phyloP scores from a whole-genome alignment of 805 yeast genomes.

The Monosporozyma aerobia region DNA sequence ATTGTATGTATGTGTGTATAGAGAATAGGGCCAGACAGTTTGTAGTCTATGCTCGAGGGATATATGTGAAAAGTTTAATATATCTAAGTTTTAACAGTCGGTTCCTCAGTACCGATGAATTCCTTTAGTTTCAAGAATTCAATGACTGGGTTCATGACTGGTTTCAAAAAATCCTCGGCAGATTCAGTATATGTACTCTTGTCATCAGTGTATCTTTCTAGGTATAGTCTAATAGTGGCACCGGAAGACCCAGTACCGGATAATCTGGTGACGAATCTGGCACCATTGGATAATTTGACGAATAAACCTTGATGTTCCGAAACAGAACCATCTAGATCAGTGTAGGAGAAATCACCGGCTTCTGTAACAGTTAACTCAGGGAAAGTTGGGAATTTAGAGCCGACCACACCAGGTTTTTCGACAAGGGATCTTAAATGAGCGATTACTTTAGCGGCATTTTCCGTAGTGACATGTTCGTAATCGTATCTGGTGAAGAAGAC shows the following conservation, averaged over 20 bases:
- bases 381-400: constrained; percentile 40
- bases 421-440: constrained; percentile 38
- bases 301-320: constrained; percentile 83
- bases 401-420: constrained; percentile 36
- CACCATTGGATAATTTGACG: constrained; percentile 72
- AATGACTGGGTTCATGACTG: constrained; percentile 56
- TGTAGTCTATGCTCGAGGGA: background rate
- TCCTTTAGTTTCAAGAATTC: constrained; percentile 63
- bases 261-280: constrained; percentile 79
- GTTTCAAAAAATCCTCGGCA: constrained; percentile 62
- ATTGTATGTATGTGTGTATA: background rate
- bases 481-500: constrained; percentile 97
- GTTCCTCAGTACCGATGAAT: constrained; percentile 71
- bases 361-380: constrained; percentile 49
- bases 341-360: constrained; percentile 85
- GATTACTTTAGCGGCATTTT: constrained; percentile 66
- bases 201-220: constrained; percentile 75
- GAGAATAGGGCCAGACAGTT: background rate
- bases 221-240: constrained; percentile 88
- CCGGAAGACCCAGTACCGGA: constrained; percentile 98
- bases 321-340: constrained; percentile 90
- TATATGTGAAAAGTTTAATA: background rate
- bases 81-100: constrained; percentile 51
- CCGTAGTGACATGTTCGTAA: constrained; percentile 72
- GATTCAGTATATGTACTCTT: constrained; percentile 36